Evolutionary conservation across 495 filamentous ascomycete genomes (phyloP).

Genomic region (Astrocystis sublimbata): DNA sequence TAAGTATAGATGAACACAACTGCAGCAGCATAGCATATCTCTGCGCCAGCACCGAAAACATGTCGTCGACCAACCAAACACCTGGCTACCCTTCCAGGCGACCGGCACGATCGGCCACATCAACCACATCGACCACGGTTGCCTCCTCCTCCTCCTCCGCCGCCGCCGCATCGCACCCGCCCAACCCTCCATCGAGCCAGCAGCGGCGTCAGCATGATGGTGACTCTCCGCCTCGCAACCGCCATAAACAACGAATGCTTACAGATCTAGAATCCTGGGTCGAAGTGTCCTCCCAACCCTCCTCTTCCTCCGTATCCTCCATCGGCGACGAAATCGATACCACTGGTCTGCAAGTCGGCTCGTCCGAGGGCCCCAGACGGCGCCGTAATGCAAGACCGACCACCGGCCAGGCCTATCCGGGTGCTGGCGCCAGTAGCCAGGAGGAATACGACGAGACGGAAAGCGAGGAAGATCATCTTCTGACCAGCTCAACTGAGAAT

Average conservation of each 20-base stretch:
- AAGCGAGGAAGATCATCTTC: conserved; percentile 77
- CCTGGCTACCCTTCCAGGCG: conserved; percentile 4
- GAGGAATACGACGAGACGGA: conserved; percentile 63
- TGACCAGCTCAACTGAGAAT: conserved; percentile 84
- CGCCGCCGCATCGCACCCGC: background rate
- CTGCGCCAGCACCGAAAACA: background rate
- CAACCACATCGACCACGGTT: background rate
- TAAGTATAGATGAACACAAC: no score
- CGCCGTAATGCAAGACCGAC: conserved; percentile 44
- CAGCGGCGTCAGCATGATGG: conserved; percentile 33
- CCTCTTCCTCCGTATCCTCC: conserved; percentile 86
- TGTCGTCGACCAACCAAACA: conserved; percentile 6
- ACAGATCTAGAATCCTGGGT: conserved; percentile 84
- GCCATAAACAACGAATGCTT: conserved; percentile 16
- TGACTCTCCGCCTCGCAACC: conserved; percentile 19
- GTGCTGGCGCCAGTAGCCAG: conserved; percentile 62
- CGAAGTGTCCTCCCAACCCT: conserved; percentile 90
- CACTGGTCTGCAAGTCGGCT: conserved; percentile 75
- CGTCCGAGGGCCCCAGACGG: conserved; percentile 49
- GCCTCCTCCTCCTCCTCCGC: no score
- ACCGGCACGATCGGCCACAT: background rate
- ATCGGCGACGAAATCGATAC: conserved; percentile 86
- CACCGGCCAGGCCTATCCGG: conserved; percentile 47
- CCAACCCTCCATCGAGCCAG: conserved; percentile 19
- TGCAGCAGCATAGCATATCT: background rate